Conservation (phyloP, 305 asterid genomes). For the Rubia occidens region DNA sequence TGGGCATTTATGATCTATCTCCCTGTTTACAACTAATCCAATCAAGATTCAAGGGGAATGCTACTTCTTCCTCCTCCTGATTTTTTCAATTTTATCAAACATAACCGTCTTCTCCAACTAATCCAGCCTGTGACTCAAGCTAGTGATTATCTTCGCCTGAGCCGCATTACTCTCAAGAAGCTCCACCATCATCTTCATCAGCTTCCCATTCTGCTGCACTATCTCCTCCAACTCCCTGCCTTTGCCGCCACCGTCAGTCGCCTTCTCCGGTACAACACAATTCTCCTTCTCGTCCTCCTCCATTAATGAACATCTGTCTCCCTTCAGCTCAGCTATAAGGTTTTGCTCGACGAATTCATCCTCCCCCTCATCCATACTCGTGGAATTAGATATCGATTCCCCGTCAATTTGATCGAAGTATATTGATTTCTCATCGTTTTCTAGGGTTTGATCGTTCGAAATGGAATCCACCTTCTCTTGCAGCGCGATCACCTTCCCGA, state of each 20-base stretch:
- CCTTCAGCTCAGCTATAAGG: background rate
- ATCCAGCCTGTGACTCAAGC: constrained; percentile 42
- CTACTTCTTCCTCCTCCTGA: constrained; percentile 35
- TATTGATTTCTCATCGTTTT: background rate
- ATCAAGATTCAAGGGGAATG: background rate
- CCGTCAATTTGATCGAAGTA: background rate
- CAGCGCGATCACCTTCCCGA: constrained; percentile 50
- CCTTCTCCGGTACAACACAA: constrained; percentile 1
- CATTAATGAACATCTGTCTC: background rate
- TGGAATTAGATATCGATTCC: background rate
- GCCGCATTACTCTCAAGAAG: constrained; percentile 38
- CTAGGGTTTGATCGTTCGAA: constrained; percentile 10
- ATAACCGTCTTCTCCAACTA: constrained; percentile 52
- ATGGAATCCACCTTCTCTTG: constrained; percentile 60
- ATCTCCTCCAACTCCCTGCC: constrained; percentile 36
- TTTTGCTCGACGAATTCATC: background rate
- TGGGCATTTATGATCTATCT: no score
- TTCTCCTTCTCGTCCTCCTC: background rate
- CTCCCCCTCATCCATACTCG: no score
- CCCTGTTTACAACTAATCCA: background rate
- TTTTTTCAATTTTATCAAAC: constrained; percentile 36
- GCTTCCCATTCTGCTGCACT: constrained; percentile 49
- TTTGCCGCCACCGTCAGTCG: background rate
- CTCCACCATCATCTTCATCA: constrained; percentile 53
- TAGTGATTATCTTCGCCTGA: constrained; percentile 41